These are phyloP conservation scores for Cryptococcus floricola DNA, from an alignment of 1,284 basidiomycete genomes.

Conservation along the genomic window DNA sequence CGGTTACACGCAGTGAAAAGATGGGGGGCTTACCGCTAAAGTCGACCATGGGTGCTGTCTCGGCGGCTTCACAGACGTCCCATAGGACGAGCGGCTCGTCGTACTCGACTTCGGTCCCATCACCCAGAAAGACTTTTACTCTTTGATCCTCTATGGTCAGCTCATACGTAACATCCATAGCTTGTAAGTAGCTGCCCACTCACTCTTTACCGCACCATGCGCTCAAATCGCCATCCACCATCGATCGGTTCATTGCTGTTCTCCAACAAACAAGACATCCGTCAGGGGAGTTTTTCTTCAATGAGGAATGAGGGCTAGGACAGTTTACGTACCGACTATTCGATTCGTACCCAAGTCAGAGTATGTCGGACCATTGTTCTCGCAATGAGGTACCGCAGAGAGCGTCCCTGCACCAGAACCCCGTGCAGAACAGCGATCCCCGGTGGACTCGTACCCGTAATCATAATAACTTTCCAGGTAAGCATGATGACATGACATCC, in stretches of 20 bases:
- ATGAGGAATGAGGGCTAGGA: too few species aligned
- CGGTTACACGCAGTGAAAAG: background rate
- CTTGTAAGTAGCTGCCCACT: background rate
- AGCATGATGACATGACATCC: background rate
- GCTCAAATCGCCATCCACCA: slow-evolving; percentile 3
- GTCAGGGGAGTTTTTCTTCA: too few species aligned
- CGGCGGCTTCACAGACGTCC: slow-evolving; percentile 7
- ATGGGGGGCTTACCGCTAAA: slow-evolving; percentile 5
- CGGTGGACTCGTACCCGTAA: slow-evolving; percentile 4
- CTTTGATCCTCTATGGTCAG: background rate
- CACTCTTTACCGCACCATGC: slow-evolving; percentile 13
- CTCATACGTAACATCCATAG: background rate
- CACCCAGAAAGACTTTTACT: background rate
- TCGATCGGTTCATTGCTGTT: slow-evolving; percentile 6
- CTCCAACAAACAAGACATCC: too few species aligned
- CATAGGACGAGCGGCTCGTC: slow-evolving; percentile 19
- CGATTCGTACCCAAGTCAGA: slow-evolving; percentile 5
- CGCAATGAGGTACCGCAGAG: slow-evolving; percentile 2
- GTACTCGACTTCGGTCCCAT: slow-evolving; percentile 1
- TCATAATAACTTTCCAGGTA: slow-evolving; percentile 5
- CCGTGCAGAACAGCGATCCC: slow-evolving; percentile 1
- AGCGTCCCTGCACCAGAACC: background rate
- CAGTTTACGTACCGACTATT: slow-evolving; percentile 7
- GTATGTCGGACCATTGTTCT: slow-evolving; percentile 3
- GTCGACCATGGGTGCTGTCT: slow-evolving; percentile 4